Evolutionary conservation across 345 rosid species (phyloP).

Genomic region (Aurinia saxatilis): DNA sequence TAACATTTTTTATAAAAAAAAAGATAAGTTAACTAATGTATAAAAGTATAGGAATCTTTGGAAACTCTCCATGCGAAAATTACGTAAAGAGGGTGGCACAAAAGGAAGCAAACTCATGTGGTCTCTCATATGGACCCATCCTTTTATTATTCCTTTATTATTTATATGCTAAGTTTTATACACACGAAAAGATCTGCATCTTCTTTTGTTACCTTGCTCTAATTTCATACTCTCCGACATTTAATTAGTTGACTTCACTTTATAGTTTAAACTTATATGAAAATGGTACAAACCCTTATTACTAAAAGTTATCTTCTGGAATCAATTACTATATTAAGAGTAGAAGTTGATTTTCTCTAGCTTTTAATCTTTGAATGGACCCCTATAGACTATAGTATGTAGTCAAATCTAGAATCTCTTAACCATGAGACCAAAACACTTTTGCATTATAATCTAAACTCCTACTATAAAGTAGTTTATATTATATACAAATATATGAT

Average conservation of each 20-base stretch:
- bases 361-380: too few species aligned
- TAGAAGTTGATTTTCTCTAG: too few species aligned
- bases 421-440: not conserved
- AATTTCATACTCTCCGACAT: not conserved
- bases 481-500: too few species aligned
- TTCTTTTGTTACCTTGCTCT: not conserved
- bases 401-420: not conserved
- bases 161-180: slow-evolving; percentile 2
- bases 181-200: slow-evolving; percentile 1
- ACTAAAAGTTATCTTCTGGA: not conserved
- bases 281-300: not conserved
- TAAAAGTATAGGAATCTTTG: not conserved
- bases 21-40: not conserved
- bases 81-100: slow-evolving; percentile 5
- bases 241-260: not conserved
- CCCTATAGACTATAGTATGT: too few species aligned
- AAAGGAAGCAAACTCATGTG: not conserved
- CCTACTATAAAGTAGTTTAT: too few species aligned
- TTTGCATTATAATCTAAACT: not conserved
- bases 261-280: not conserved
- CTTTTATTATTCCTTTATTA: not conserved
- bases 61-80: slow-evolving; percentile 8
- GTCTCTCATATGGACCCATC: slow-evolving; percentile 2
- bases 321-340: not conserved
- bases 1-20: not conserved